Conservation (phyloP, 116 monocot species). For the Dioscorea cayenensis region DNA sequence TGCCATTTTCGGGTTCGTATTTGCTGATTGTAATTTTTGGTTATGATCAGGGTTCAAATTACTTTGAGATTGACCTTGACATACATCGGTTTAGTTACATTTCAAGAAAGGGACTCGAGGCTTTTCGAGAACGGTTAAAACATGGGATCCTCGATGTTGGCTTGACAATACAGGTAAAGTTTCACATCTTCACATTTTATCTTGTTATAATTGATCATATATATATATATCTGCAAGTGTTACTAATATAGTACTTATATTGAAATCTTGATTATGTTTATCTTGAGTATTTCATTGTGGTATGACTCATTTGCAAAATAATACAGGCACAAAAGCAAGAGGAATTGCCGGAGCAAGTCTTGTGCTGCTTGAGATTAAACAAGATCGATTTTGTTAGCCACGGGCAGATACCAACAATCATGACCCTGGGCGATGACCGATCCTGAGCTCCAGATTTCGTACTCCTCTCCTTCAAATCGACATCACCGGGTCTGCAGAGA, state of each 20-base stretch:
- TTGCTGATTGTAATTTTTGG: background rate
- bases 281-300: background rate
- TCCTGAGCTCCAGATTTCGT: conserved; percentile 5
- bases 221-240: no score
- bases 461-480: no score
- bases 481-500: no score
- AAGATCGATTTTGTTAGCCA: conserved; percentile 75
- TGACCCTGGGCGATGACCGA: conserved; percentile 36
- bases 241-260: no score
- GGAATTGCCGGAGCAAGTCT: conserved; percentile 89
- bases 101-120: conserved; percentile 90
- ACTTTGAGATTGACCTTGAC: conserved; percentile 92
- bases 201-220: no score
- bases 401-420: conserved; percentile 66
- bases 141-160: conserved; percentile 76
- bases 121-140: conserved; percentile 75
- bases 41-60: conserved; percentile 41
- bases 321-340: conserved; percentile 80
- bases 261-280: background rate
- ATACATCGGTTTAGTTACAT: conserved; percentile 96
- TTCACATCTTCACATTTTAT: no score
- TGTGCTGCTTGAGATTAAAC: conserved; percentile 78
- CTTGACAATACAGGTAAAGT: conserved; percentile 82
- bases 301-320: background rate
- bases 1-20: background rate